These are phyloP conservation scores for Globisporangium paddicum DNA, from an alignment of 352 stramenopile species.

Conservation along the genomic window DNA sequence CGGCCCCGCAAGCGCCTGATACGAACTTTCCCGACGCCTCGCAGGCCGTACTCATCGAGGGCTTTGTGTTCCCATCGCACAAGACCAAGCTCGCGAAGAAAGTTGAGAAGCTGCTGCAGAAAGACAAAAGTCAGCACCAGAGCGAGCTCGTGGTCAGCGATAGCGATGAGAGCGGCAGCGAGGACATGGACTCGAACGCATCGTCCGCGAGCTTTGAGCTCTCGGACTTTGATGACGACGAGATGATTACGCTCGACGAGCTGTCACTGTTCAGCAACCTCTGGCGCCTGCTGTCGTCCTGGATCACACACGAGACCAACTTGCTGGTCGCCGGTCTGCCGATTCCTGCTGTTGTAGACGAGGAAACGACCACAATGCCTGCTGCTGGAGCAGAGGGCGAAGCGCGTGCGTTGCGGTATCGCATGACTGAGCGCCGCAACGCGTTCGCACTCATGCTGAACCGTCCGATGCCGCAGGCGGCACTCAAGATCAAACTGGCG, in stretches of 20 bases:
- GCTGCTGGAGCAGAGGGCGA: slow-evolving; percentile 25
- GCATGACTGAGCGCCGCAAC: slow-evolving; percentile 57
- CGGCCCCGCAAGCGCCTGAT: slow-evolving; percentile 23
- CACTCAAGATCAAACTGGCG: slow-evolving; percentile 42
- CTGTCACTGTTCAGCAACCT: slow-evolving; percentile 67
- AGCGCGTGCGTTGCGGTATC: slow-evolving; percentile 38
- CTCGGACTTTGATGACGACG: slow-evolving; percentile 68
- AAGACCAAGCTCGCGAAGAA: slow-evolving; percentile 73
- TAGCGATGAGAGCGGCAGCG: slow-evolving; percentile 32
- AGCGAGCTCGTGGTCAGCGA: slow-evolving; percentile 63
- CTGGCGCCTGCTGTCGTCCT: slow-evolving; percentile 62
- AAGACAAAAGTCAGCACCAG: slow-evolving; percentile 28
- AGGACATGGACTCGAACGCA: slow-evolving; percentile 29
- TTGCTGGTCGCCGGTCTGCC: slow-evolving; percentile 41
- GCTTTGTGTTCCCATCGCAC: slow-evolving; percentile 80
- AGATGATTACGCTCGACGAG: slow-evolving; percentile 64
- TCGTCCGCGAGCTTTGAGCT: slow-evolving; percentile 58
- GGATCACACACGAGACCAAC: slow-evolving; percentile 71
- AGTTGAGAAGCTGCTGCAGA: slow-evolving; percentile 46
- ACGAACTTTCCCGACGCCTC: slow-evolving; percentile 45
- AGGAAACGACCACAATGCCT: slow-evolving; percentile 1
- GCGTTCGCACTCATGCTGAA: slow-evolving; percentile 61
- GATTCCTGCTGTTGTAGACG: slow-evolving; percentile 17
- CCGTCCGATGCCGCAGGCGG: slow-evolving; percentile 44
- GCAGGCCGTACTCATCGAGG: slow-evolving; percentile 75